A percentile compares a stretch with the other conserved stretches of the same genome.
These are phyloP conservation scores for Parietaria judaica DNA, from an alignment of 306 rosid species.

Conservation along the genomic window DNA sequence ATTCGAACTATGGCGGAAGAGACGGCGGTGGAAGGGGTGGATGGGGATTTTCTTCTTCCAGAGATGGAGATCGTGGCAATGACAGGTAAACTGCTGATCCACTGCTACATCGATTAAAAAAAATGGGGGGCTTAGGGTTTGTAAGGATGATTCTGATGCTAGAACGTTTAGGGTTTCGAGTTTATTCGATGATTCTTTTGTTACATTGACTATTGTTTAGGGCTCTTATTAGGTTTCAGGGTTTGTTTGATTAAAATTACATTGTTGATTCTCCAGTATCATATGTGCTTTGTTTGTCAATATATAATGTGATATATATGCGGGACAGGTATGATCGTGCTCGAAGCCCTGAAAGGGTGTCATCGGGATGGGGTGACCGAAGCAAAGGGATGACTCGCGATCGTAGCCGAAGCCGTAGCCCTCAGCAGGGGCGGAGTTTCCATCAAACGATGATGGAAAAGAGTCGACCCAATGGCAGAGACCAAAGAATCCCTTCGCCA, in stretches of 20 bases:
- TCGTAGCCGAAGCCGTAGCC: conserved; percentile 52
- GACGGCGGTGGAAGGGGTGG: conserved; percentile 44
- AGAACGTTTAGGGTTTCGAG: background rate
- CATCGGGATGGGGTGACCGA: conserved; percentile 42
- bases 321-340: conserved; percentile 57
- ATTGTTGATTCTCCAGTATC: background rate
- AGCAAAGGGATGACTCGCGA: conserved; percentile 37
- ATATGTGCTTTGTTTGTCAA: background rate
- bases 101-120: too few species aligned
- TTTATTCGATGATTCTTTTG: background rate
- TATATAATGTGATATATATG: conserved; percentile 1
- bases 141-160: too few species aligned
- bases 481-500: background rate
- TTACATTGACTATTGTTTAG: too few species aligned
- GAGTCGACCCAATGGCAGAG: conserved; percentile 15
- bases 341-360: conserved; percentile 53
- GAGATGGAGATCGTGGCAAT: conserved; percentile 11
- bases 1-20: conserved; percentile 57
- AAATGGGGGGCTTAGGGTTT: too few species aligned
- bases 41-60: conserved; percentile 38
- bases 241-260: too few species aligned
- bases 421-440: conserved; percentile 38
- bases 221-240: too few species aligned
- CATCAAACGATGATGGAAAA: conserved; percentile 68
- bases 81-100: conserved; percentile 37